Conservation (phyloP, 1,284 basidiomycete genomes). For the Leucoagaricus sp. region DNA sequence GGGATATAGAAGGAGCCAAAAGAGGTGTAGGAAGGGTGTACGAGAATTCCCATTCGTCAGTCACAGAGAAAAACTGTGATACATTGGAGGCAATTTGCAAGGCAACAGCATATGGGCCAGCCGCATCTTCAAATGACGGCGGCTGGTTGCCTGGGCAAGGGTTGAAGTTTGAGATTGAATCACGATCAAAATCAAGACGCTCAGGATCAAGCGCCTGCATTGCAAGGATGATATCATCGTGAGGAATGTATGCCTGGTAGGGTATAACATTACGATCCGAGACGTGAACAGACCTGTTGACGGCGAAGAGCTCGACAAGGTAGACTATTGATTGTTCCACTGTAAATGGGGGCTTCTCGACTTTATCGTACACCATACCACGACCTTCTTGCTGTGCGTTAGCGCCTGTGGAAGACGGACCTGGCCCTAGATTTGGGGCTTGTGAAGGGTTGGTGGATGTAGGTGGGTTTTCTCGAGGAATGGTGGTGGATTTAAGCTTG, state of each 20-base stretch:
- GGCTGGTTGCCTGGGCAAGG: slow-evolving; percentile 40
- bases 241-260: slow-evolving; percentile 64
- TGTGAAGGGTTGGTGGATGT: not conserved
- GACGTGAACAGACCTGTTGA: slow-evolving; percentile 46
- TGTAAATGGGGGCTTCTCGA: slow-evolving; percentile 47
- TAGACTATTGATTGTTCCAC: slow-evolving; percentile 59
- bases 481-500: slow-evolving; percentile 15
- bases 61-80: slow-evolving; percentile 63
- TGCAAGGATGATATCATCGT: slow-evolving; percentile 47
- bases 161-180: slow-evolving; percentile 47
- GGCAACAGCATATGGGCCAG: slow-evolving; percentile 64
- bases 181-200: slow-evolving; percentile 44
- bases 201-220: slow-evolving; percentile 48
- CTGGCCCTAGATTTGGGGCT: slow-evolving; percentile 9
- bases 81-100: slow-evolving; percentile 65
- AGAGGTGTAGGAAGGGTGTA: slow-evolving; percentile 38
- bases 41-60: slow-evolving; percentile 70
- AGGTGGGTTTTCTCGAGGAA: slow-evolving; percentile 1
- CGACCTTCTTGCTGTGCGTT: slow-evolving; percentile 14
- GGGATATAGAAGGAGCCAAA: not conserved
- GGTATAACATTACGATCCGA: slow-evolving; percentile 62
- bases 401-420: not conserved
- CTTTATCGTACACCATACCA: slow-evolving; percentile 15
- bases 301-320: slow-evolving; percentile 63
- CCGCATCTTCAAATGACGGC: slow-evolving; percentile 41